A percentile compares a stretch with the other conserved stretches of the same genome.
phyloP scores from a whole-genome alignment of 2,329 filamentous ascomycete genomes.

The Aureobasidium musti region DNA sequence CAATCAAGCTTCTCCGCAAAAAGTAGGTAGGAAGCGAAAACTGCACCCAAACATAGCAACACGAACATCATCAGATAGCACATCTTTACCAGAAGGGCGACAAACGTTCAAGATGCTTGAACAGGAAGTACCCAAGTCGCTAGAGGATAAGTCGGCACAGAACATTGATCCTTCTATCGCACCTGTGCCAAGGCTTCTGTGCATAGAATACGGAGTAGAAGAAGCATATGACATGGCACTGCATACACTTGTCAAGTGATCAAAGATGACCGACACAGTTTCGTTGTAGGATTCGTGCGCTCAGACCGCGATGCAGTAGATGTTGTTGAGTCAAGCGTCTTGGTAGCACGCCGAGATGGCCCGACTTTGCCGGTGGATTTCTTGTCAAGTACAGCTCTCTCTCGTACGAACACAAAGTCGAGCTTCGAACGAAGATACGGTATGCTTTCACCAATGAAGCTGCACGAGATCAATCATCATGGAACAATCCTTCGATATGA shows the following conservation, averaged over 20 bases:
- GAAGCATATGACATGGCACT: conserved; percentile 11
- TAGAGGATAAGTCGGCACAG: conserved; percentile 22
- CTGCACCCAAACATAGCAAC: conserved; percentile 13
- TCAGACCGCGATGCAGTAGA: conserved; percentile 14
- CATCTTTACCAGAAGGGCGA: not conserved
- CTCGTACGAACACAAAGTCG: not conserved
- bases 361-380: conserved; percentile 10
- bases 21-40: not conserved
- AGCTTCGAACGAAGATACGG: not conserved
- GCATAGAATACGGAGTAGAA: conserved; percentile 19
- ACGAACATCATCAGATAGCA: not conserved
- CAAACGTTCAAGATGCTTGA: not conserved
- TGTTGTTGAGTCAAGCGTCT: conserved; percentile 23
- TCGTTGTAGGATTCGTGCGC: conserved; percentile 15
- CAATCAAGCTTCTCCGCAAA: conserved; percentile 20
- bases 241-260: conserved; percentile 22
- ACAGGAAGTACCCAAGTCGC: not conserved
- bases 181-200: conserved; percentile 11
- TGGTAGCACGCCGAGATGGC: conserved; percentile 22
- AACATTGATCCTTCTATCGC: conserved; percentile 9
- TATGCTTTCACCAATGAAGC: not conserved
- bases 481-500: not conserved
- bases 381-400: conserved; percentile 7
- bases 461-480: not conserved
- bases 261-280: not conserved